Percentiles rank a stretch among this genome's conserved stretches.
These are phyloP conservation scores for Apiotrichum sp. DNA, from an alignment of 1,284 basidiomycete species.

Conservation along the genomic window DNA sequence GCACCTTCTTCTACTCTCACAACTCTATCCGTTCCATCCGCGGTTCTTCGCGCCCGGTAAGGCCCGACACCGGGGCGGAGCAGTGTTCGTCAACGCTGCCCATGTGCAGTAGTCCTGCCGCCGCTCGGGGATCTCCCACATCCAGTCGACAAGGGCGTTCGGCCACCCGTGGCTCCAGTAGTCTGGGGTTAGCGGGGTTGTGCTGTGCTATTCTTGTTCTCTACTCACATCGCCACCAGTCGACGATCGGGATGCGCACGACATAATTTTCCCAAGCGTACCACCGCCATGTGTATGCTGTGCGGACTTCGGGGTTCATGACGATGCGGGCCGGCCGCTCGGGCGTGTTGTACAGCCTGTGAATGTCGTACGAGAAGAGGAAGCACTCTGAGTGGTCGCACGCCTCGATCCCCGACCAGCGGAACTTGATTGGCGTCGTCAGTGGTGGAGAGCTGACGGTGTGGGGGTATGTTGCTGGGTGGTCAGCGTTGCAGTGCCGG, in stretches of 20 bases:
- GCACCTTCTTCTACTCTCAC: no score
- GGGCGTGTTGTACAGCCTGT: slow-evolving; percentile 48
- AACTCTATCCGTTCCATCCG: neutral
- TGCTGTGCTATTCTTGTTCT: no score
- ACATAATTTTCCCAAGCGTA: slow-evolving; percentile 52
- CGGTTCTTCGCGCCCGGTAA: slow-evolving; percentile 9
- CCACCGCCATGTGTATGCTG: slow-evolving; percentile 47
- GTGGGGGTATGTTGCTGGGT: slow-evolving; percentile 30
- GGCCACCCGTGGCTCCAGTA: slow-evolving; percentile 26
- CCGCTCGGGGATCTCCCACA: slow-evolving; percentile 20
- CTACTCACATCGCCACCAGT: slow-evolving; percentile 49
- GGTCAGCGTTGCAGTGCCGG: no score
- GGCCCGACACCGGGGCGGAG: slow-evolving; percentile 23
- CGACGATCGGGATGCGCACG: slow-evolving; percentile 48
- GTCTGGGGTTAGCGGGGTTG: slow-evolving; percentile 10
- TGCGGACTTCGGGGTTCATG: slow-evolving; percentile 51
- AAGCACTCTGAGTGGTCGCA: slow-evolving; percentile 57
- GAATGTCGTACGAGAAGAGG: slow-evolving; percentile 55
- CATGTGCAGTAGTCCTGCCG: slow-evolving; percentile 33
- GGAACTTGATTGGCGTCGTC: slow-evolving; percentile 51
- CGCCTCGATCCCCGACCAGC: slow-evolving; percentile 46
- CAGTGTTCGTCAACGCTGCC: slow-evolving; percentile 17
- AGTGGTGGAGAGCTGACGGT: slow-evolving; percentile 37
- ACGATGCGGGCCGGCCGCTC: slow-evolving; percentile 44
- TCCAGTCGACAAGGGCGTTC: slow-evolving; percentile 22